Conservation (phyloP, 2,329 filamentous ascomycete genomes). For the Raffaelea ambrosiae region DNA sequence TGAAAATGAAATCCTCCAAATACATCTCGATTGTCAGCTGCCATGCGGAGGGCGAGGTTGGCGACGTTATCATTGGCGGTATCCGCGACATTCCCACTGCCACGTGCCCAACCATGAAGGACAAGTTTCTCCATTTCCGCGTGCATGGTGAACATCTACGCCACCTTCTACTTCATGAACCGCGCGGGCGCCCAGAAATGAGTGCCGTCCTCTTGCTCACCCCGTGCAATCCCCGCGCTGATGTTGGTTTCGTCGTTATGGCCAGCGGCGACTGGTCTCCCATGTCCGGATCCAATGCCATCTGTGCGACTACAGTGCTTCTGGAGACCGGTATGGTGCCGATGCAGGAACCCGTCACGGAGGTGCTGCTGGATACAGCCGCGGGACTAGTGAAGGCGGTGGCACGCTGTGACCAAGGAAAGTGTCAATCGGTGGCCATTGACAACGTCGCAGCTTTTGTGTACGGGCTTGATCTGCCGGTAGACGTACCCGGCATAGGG, state of each 20-base stretch:
- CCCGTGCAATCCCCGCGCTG: neutral
- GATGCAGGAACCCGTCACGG: neutral
- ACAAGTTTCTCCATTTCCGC: neutral
- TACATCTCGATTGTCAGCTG: neutral
- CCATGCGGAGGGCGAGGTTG: neutral
- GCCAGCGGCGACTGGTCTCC: neutral
- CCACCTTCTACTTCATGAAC: neutral
- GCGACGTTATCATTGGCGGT: constrained; percentile 1
- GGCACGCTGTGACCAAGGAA: neutral
- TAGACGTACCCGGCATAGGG: neutral
- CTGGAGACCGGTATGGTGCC: constrained; percentile 1
- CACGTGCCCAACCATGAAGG: neutral
- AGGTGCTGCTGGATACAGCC: neutral
- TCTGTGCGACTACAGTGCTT: neutral
- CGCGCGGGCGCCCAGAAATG: neutral
- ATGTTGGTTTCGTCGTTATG: constrained; percentile 1
- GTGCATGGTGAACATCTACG: neutral
- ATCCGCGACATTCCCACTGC: neutral
- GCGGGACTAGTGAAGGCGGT: neutral
- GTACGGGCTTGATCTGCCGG: neutral
- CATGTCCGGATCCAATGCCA: constrained; percentile 1
- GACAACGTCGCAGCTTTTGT: neutral
- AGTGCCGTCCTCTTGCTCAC: neutral
- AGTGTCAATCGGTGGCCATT: neutral
- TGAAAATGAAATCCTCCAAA: neutral